Conservation (phyloP, 495 filamentous ascomycete species). For the Coniosporium apollinis region DNA sequence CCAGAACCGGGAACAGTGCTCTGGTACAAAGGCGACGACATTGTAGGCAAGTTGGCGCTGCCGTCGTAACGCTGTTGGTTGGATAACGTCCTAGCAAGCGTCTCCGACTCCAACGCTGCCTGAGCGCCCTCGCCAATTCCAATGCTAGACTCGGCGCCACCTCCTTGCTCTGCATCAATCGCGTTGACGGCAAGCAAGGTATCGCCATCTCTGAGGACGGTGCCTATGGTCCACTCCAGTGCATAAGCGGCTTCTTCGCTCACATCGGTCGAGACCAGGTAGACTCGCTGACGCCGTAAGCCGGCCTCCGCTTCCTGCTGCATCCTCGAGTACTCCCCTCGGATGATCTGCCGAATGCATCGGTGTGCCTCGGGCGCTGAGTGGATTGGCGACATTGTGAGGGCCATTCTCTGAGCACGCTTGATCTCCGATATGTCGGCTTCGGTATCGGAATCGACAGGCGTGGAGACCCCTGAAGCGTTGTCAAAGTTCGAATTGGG, state of each 20-base stretch:
- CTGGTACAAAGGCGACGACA: slow-evolving; percentile 2
- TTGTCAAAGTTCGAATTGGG: slow-evolving; percentile 68
- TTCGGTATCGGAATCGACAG: slow-evolving; percentile 74
- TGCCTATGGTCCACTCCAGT: slow-evolving; percentile 92
- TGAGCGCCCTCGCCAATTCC: slow-evolving; percentile 42
- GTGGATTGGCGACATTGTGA: slow-evolving; percentile 61
- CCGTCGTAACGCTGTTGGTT: slow-evolving; percentile 3
- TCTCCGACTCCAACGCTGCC: slow-evolving; percentile 54
- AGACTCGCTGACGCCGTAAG: slow-evolving; percentile 59
- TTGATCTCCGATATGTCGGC: slow-evolving; percentile 68
- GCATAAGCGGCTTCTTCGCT: slow-evolving; percentile 89
- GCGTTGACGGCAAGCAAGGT: slow-evolving; percentile 85
- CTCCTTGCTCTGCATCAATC: slow-evolving; percentile 55
- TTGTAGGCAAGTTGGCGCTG: neutral
- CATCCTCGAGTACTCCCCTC: slow-evolving; percentile 64
- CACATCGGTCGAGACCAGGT: slow-evolving; percentile 82
- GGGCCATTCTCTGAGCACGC: slow-evolving; percentile 65
- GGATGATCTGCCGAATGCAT: slow-evolving; percentile 71
- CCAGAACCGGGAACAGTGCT: slow-evolving; percentile 25
- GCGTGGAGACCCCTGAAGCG: slow-evolving; percentile 50
- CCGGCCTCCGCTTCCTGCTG: slow-evolving; percentile 59
- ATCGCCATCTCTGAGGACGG: slow-evolving; percentile 86
- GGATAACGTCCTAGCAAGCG: slow-evolving; percentile 20
- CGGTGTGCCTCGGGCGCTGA: slow-evolving; percentile 60
- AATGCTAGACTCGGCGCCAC: slow-evolving; percentile 24